These are phyloP conservation scores for Fallopia convolvulus DNA, from an alignment of 148 eudicot genomes.

Conservation along the genomic window DNA sequence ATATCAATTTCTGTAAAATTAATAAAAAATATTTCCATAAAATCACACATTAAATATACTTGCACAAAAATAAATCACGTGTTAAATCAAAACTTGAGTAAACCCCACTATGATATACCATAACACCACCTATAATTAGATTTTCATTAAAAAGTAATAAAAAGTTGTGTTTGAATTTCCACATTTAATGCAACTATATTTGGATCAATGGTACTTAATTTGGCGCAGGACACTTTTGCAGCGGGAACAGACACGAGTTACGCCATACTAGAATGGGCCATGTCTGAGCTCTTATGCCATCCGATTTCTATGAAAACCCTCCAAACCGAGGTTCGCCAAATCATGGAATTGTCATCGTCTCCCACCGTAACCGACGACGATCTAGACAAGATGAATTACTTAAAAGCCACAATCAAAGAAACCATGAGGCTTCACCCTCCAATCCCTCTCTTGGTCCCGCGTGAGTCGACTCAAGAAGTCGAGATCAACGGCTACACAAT, in stretches of 20 bases:
- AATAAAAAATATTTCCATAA: no score
- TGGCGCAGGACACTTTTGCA: conserved; percentile 39
- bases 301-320: conserved; percentile 43
- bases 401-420: conserved; percentile 57
- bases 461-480: conserved; percentile 41
- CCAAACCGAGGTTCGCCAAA: conserved; percentile 41
- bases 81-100: no score
- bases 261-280: conserved; percentile 52
- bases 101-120: no score
- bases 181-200: no score
- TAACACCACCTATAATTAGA: no score
- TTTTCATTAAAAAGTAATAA: no score
- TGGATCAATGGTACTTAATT: background rate
- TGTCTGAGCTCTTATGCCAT: conserved; percentile 65
- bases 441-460: conserved; percentile 41
- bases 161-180: no score
- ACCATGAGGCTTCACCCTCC: conserved; percentile 61
- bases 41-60: no score
- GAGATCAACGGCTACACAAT: conserved; percentile 47
- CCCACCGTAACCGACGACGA: conserved; percentile 26
- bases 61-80: no score
- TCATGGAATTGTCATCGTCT: conserved; percentile 23
- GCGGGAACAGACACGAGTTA: conserved; percentile 66
- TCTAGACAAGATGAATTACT: conserved; percentile 46
- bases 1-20: no score